phyloP scores from a whole-genome alignment of 192 early-diverging fungal genomes.

The Paraglomus brasilianum region DNA sequence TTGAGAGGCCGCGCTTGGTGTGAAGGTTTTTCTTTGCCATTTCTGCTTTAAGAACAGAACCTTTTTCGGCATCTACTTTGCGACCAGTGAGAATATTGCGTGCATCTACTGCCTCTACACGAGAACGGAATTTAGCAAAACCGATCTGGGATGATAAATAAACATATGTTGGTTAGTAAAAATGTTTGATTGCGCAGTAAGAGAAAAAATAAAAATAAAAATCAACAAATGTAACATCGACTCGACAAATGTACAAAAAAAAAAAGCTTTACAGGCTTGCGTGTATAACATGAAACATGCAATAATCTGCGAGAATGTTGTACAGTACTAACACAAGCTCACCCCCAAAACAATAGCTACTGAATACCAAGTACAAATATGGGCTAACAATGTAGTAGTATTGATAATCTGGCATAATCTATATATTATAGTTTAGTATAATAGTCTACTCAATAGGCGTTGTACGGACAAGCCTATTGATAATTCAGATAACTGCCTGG shows the following conservation, averaged over 20 bases:
- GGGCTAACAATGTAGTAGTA: too few species aligned
- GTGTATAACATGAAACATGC: too few species aligned
- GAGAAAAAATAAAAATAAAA: background rate
- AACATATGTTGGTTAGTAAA: too few species aligned
- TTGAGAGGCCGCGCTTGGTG: constrained; percentile 79
- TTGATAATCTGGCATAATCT: too few species aligned
- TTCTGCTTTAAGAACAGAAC: constrained; percentile 90
- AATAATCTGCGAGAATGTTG: too few species aligned
- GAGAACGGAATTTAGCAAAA: constrained; percentile 95
- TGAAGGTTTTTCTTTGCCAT: constrained; percentile 99
- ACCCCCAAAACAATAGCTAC: too few species aligned
- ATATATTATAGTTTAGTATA: background rate
- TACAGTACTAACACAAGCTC: too few species aligned
- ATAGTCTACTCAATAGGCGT: background rate
- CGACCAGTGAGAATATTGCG: constrained; percentile 88
- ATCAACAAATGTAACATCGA: background rate
- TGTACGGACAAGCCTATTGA: background rate
- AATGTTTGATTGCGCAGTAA: background rate
- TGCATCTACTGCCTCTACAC: constrained; percentile 88
- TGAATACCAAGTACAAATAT: too few species aligned
- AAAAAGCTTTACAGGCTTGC: too few species aligned
- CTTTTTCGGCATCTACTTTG: constrained; percentile 86
- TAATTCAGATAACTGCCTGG: background rate
- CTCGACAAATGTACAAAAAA: background rate
- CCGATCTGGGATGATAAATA: constrained; percentile 73